Evolutionary conservation across 2,329 filamentous ascomycete genomes (phyloP).

Genomic region (Ophiocordyceps camponoti-saundersi): DNA sequence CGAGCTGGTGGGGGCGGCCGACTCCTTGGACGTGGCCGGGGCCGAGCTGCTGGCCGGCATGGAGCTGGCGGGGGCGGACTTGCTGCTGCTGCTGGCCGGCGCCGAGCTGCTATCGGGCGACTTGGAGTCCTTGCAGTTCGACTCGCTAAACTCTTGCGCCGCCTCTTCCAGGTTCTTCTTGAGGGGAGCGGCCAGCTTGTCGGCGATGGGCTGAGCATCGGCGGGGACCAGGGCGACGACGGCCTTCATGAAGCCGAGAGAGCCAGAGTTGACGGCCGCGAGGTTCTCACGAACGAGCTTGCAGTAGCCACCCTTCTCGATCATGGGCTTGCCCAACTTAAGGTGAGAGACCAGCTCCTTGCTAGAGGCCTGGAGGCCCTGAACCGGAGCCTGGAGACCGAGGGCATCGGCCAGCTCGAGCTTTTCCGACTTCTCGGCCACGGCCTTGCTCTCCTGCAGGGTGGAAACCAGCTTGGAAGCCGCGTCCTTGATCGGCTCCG

Average conservation of each 20-base stretch:
- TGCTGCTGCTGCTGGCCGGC: neutral
- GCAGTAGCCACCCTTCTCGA: constrained; percentile 13
- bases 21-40: no score
- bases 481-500: constrained; percentile 5
- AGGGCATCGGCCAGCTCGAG: constrained; percentile 6
- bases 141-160: constrained; percentile 9
- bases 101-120: neutral
- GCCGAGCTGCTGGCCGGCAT: neutral
- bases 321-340: constrained; percentile 9
- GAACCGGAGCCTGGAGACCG: constrained; percentile 5
- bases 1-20: no score
- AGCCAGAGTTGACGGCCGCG: constrained; percentile 8
- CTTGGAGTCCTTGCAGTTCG: constrained; percentile 12
- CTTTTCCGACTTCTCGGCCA: constrained; percentile 3
- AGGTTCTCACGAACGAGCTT: constrained; percentile 8
- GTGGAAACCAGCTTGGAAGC: constrained; percentile 6
- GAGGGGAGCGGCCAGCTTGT: constrained; percentile 9
- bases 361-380: constrained; percentile 9
- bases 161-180: constrained; percentile 8
- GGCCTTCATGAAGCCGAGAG: constrained; percentile 12
- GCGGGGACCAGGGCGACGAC: constrained; percentile 13
- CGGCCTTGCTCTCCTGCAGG: constrained; percentile 5
- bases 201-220: constrained; percentile 11
- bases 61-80: neutral
- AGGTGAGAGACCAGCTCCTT: constrained; percentile 10